Conservation (phyloP, 257 asterid genomes). For the Nicotiana attenuata region DNA sequence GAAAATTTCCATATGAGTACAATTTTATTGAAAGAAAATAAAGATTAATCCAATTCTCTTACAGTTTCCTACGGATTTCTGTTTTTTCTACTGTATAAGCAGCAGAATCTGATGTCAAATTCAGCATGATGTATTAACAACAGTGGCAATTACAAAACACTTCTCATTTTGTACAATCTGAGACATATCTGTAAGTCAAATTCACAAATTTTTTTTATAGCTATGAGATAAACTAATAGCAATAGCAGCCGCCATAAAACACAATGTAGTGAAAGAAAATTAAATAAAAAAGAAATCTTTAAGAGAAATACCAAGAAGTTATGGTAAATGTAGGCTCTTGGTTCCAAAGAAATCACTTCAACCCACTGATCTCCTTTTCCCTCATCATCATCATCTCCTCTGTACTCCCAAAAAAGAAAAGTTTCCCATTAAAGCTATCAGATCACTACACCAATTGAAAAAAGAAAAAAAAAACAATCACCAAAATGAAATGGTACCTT, state of each 20-base stretch:
- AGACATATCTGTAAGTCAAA: neutral
- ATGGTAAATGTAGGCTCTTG: constrained; percentile 81
- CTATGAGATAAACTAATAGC: neutral
- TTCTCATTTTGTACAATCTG: neutral
- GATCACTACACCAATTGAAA: constrained; percentile 8
- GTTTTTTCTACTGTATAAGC: neutral
- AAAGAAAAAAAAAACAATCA: neutral
- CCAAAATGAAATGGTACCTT: constrained; percentile 31
- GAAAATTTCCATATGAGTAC: neutral
- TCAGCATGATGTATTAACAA: neutral
- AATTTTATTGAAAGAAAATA: neutral
- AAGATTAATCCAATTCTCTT: neutral
- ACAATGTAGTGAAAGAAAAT: neutral
- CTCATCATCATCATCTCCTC: constrained; percentile 52
- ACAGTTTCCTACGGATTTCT: neutral
- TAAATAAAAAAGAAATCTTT: neutral
- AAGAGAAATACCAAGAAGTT: constrained; percentile 62
- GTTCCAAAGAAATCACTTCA: constrained; percentile 93
- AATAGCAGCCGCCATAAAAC: neutral
- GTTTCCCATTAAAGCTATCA: neutral
- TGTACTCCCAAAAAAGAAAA: constrained; percentile 13
- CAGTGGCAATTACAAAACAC: neutral
- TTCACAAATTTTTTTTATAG: neutral
- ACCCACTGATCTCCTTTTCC: constrained; percentile 79
- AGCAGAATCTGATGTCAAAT: neutral